Base-by-base conservation (phyloP, 164 flowering plant genomes). In the Sedum album region DNA sequence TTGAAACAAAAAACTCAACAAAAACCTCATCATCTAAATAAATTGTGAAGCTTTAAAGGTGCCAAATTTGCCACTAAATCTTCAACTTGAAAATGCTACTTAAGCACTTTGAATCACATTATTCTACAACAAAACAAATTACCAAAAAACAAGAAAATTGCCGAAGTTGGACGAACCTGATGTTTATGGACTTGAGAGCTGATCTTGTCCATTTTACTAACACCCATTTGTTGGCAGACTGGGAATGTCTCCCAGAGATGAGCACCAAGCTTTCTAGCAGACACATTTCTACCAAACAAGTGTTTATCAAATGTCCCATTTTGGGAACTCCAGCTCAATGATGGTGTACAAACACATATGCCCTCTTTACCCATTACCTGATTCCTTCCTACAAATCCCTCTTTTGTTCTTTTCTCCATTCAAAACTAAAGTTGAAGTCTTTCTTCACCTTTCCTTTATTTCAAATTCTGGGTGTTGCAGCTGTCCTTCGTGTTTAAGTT, bases 191-290 rank as follows among this genome's bases (percentile, higher is more conserved):
- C 38, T 3, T 35, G 38, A 35, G 38, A 7, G 38, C 38, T n/a
- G n/a, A n/a, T n/a, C n/a, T n/a, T n/a, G n/a, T n/a, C n/a, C n/a
- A n/a, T n/a, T n/a, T n/a, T n/a, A n/a, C n/a, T n/a, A n/a, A n/a
- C n/a, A n/a, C n/a, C n/a, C n/a, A n/a, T n/a, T 35, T 35, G 38
- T 3, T 69, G 73, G 61, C 75, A 36, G 70, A 74, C 68, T 26
- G 80, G 75, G 15, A 60, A 77, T 74, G 80, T 36, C 73, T 88
- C 91, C 96, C 38, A 3, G 38, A 91, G 84, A 60, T 66, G 82
- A 6, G 93, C 89, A 49, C 80, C 85, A 26, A 91, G 87, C 76
- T 84, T 86, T 69, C 93, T 83, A 5, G 91, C 91, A 76, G 95
- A 87, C 51, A 81, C 77, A 0, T 76, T 61, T 4, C 69, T 18